These are phyloP conservation scores for Psilocybe azurescens DNA, from an alignment of 768 basidiomycete species.

Conservation along the genomic window DNA sequence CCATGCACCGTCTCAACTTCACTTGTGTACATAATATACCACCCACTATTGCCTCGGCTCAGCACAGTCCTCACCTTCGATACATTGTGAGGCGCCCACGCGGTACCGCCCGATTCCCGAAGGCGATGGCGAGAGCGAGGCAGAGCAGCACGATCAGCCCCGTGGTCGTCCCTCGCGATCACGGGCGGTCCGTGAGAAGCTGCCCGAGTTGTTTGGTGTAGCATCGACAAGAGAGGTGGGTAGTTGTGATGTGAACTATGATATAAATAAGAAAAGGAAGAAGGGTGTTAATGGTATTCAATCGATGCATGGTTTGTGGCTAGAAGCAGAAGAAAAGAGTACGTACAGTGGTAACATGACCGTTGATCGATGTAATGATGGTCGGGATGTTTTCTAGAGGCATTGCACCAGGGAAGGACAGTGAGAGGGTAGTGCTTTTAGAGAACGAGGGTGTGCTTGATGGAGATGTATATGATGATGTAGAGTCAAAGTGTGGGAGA, in stretches of 20 bases:
- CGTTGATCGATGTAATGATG: slow-evolving; percentile 18
- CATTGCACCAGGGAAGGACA: background rate
- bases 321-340: background rate
- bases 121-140: slow-evolving; percentile 38
- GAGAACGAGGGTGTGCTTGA: background rate
- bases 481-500: background rate
- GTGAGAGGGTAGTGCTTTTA: background rate
- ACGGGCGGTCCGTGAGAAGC: slow-evolving; percentile 38
- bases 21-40: no score
- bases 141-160: slow-evolving; percentile 43
- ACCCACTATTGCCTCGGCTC: no score
- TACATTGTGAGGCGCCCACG: no score
- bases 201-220: slow-evolving; percentile 10
- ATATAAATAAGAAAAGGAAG: background rate
- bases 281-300: no score
- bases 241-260: slow-evolving; percentile 27
- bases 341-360: slow-evolving; percentile 24
- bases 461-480: background rate
- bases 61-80: no score
- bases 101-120: slow-evolving; percentile 40
- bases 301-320: background rate
- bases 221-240: slow-evolving; percentile 37
- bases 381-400: slow-evolving; percentile 19
- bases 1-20: no score
- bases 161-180: slow-evolving; percentile 47